Conservation (phyloP, 306 rosid genomes). For the Chamaecrista fasciculata region DNA sequence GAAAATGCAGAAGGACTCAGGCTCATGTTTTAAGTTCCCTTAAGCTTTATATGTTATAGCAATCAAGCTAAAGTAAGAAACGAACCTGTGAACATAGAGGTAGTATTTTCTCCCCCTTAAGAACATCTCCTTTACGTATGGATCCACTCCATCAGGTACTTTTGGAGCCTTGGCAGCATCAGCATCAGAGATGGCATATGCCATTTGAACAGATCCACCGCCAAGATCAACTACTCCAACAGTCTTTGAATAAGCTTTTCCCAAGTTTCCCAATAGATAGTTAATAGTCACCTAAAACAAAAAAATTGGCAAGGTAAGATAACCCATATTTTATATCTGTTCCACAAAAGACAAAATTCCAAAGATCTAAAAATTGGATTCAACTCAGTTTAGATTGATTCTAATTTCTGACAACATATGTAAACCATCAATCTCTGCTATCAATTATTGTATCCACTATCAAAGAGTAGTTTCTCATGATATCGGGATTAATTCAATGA, state of each 20-base stretch:
- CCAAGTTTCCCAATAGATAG: slow-evolving; percentile 81
- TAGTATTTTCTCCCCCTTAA: slow-evolving; percentile 69
- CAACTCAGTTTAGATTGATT: background rate
- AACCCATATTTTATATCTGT: background rate
- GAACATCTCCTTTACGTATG: slow-evolving; percentile 68
- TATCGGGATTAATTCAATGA: background rate
- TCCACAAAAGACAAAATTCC: background rate
- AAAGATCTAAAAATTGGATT: background rate
- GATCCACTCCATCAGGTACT: slow-evolving; percentile 51
- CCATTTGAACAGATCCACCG: slow-evolving; percentile 98
- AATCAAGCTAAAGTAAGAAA: slow-evolving; percentile 30
- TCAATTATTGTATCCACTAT: slow-evolving; percentile 4
- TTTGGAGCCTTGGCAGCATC: slow-evolving; percentile 70
- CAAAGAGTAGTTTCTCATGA: background rate
- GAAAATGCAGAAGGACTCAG: background rate
- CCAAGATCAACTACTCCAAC: slow-evolving; percentile 97
- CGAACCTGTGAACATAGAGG: slow-evolving; percentile 92
- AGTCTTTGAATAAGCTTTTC: slow-evolving; percentile 62
- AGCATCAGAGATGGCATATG: slow-evolving; percentile 77
- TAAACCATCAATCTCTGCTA: background rate
- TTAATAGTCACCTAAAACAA: slow-evolving; percentile 75
- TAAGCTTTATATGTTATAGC: slow-evolving; percentile 16
- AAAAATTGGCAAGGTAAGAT: slow-evolving; percentile 31
- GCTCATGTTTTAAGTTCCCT: background rate
- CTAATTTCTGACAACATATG: background rate